phyloP scores from a whole-genome alignment of 176 grass and related monocot species.

The Zea mays region Zm-B73-REFERENCE-NAM-5.0 NC_050100.1:32556001-32556500 shows the following conservation, averaged over 20 bases:
- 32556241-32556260: not conserved
- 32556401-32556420: no score
- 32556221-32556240: not conserved
- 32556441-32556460: not conserved
- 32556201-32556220: not conserved
- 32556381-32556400: no score
- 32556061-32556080: slow-evolving; percentile 15
- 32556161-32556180: not conserved
- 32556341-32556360: no score
- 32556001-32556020: no score
- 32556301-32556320: not conserved
- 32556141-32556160: slow-evolving; percentile 16
- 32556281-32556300: not conserved
- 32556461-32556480: not conserved
- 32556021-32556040: no score
- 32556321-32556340: no score
- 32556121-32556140: slow-evolving; percentile 2
- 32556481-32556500: no score
- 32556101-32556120: slow-evolving; percentile 17
- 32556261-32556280: not conserved
- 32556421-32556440: no score
- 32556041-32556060: no score
- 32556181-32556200: not conserved
- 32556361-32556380: no score
- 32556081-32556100: slow-evolving; percentile 34